Conservation (phyloP, 306 rosid genomes). For the Quercus suber region DNA sequence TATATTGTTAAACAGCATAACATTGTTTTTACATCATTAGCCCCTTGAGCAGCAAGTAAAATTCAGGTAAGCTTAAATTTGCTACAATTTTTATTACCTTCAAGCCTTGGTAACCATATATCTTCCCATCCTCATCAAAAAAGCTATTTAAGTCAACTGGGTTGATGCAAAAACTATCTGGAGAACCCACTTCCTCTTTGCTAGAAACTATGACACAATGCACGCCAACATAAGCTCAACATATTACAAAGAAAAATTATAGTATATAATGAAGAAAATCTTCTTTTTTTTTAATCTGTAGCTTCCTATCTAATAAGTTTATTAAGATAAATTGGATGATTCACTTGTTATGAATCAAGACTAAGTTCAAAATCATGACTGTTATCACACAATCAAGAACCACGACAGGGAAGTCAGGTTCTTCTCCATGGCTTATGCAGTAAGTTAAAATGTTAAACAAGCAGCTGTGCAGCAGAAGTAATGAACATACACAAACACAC, state of each 20-base stretch:
- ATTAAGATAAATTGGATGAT: background rate
- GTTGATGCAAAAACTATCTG: constrained; percentile 44
- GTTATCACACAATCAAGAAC: background rate
- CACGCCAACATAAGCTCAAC: background rate
- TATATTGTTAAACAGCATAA: background rate
- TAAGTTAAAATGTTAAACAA: background rate
- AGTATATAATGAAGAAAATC: background rate
- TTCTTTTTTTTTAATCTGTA: background rate
- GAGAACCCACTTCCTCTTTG: constrained; percentile 58
- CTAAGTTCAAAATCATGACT: background rate
- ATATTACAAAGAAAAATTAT: background rate
- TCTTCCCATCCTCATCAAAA: constrained; percentile 74
- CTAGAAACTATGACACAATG: constrained; percentile 50
- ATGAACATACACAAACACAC: background rate
- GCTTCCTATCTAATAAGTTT: background rate
- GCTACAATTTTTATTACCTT: constrained; percentile 45
- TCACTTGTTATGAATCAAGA: background rate
- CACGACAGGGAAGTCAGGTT: background rate
- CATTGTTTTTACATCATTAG: background rate
- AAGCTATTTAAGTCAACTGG: constrained; percentile 69
- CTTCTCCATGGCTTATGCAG: background rate
- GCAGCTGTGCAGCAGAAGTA: background rate
- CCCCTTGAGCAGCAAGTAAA: background rate
- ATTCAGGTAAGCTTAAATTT: background rate
- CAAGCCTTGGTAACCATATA: constrained; percentile 84